These are phyloP conservation scores for Fusarium buharicum DNA, from an alignment of 2,329 filamentous ascomycete genomes.

Conservation along the genomic window DNA sequence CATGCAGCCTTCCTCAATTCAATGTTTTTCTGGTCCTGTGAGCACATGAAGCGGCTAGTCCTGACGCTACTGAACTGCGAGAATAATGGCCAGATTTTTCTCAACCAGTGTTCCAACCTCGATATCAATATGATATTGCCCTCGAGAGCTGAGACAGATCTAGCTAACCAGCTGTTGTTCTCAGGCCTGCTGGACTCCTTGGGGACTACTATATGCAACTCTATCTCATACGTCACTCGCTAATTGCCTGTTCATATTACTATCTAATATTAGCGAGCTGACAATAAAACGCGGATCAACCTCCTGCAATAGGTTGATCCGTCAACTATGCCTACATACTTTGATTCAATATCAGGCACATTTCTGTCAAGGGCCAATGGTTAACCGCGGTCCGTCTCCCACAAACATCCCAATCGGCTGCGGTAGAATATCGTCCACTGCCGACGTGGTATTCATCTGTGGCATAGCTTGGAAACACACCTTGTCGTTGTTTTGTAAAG, in stretches of 20 bases:
- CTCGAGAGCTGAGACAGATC: constrained; percentile 17
- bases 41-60: constrained; percentile 36
- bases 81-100: constrained; percentile 23
- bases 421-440: neutral
- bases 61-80: constrained; percentile 27
- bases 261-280: too few species aligned
- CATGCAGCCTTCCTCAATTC: constrained; percentile 41
- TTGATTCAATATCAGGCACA: constrained; percentile 3
- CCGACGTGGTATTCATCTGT: neutral
- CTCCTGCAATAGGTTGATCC: neutral
- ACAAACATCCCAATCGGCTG: neutral
- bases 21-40: constrained; percentile 36
- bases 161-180: constrained; percentile 9
- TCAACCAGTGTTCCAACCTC: constrained; percentile 6
- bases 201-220: neutral
- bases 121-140: constrained; percentile 5
- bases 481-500: constrained; percentile 13
- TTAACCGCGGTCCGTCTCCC: neutral
- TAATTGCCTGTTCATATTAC: constrained; percentile 11
- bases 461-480: neutral
- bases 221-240: constrained; percentile 1
- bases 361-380: constrained; percentile 12
- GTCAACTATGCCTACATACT: neutral
- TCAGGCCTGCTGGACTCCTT: constrained; percentile 2
- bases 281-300: neutral